Evolutionary conservation across 805 yeast species (phyloP).

Genomic region (Monosporozyma yasuniensis): DNA sequence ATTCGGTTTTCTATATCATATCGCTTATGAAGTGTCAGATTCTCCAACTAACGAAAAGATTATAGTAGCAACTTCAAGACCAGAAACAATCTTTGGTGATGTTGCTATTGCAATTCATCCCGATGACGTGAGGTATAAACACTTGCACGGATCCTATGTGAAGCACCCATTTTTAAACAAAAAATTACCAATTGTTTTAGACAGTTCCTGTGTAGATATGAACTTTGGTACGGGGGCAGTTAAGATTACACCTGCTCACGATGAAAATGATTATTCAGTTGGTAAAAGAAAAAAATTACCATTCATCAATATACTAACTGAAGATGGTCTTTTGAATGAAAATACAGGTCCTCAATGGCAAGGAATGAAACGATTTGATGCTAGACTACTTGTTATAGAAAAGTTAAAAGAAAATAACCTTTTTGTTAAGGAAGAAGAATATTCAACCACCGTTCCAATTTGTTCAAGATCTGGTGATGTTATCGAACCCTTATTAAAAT

Average conservation of each 20-base stretch:
- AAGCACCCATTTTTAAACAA: conserved; percentile 81
- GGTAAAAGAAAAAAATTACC: conserved; percentile 88
- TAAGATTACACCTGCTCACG: conserved; percentile 97
- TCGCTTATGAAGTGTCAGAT: conserved; percentile 77
- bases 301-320: conserved; percentile 80
- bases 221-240: conserved; percentile 99
- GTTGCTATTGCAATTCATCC: conserved; percentile 97
- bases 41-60: conserved; percentile 60
- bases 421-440: conserved; percentile 72
- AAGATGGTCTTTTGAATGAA: conserved; percentile 81
- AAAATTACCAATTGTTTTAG: conserved; percentile 77
- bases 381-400: conserved; percentile 74
- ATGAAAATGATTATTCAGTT: conserved; percentile 86
- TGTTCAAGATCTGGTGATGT: conserved; percentile 96
- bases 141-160: conserved; percentile 86
- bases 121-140: conserved; percentile 79
- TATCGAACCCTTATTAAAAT: conserved; percentile 91
- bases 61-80: conserved; percentile 95
- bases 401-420: conserved; percentile 63
- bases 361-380: conserved; percentile 89
- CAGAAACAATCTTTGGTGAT: conserved; percentile 96
- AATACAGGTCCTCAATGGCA: conserved; percentile 77
- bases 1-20: conserved; percentile 89
- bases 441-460: conserved; percentile 89
- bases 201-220: conserved; percentile 92